Percentiles rank a stretch among this genome's conserved stretches.
These are phyloP conservation scores for Allium sativum DNA, from an alignment of 106 monocot species.

Conservation along the genomic window DNA sequence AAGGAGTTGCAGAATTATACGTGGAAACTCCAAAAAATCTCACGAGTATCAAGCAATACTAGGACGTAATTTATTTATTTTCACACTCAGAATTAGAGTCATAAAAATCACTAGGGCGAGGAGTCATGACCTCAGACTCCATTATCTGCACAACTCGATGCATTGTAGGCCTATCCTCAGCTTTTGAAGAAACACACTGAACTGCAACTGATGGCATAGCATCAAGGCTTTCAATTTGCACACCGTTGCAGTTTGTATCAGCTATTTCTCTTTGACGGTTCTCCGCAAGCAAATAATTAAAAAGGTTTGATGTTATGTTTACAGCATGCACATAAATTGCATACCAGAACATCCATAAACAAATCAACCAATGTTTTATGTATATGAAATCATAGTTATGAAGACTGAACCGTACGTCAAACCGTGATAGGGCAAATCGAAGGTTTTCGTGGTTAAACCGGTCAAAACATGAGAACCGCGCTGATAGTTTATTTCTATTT, in stretches of 20 bases:
- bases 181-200: slow-evolving; percentile 50
- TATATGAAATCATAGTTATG: too few species aligned
- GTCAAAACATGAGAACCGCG: too few species aligned
- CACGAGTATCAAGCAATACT: neutral
- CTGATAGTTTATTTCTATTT: too few species aligned
- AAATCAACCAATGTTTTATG: too few species aligned
- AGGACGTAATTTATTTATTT: slow-evolving; percentile 11
- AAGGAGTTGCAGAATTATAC: slow-evolving; percentile 4
- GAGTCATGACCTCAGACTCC: slow-evolving; percentile 90
- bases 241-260: slow-evolving; percentile 71
- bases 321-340: too few species aligned
- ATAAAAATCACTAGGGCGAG: slow-evolving; percentile 91
- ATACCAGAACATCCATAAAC: too few species aligned
- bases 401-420: too few species aligned
- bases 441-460: too few species aligned
- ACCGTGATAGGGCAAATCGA: too few species aligned
- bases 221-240: slow-evolving; percentile 66
- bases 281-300: slow-evolving; percentile 78
- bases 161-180: slow-evolving; percentile 97
- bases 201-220: slow-evolving; percentile 61
- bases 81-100: slow-evolving; percentile 70
- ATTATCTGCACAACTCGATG: slow-evolving; percentile 80
- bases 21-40: too few species aligned
- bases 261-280: slow-evolving; percentile 70
- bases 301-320: too few species aligned